phyloP scores from a whole-genome alignment of 768 basidiomycete genomes.

The Tylopilus balloui region DNA sequence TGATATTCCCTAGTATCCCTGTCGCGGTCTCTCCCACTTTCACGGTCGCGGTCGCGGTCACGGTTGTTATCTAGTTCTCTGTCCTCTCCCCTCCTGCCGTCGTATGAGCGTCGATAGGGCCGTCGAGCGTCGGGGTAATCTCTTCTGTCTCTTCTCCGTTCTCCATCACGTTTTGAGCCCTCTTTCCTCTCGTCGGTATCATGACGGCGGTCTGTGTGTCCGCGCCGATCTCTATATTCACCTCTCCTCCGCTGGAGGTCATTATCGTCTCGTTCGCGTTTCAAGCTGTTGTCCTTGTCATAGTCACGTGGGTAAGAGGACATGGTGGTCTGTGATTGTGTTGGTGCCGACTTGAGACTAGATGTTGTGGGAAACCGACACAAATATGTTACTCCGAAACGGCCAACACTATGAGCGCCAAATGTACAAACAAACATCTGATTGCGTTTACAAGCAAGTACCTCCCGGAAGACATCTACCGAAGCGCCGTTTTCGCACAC shows the following conservation, averaged over 20 bases:
- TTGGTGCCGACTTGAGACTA: neutral
- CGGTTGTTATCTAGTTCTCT: slow-evolving; percentile 11
- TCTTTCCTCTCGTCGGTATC: slow-evolving; percentile 13
- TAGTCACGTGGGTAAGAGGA: slow-evolving; percentile 14
- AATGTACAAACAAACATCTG: neutral
- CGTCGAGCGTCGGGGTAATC: slow-evolving; percentile 17
- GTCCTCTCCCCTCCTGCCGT: slow-evolving; percentile 15
- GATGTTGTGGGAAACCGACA: slow-evolving; percentile 17
- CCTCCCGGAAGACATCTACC: slow-evolving; percentile 12
- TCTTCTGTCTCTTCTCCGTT: slow-evolving; percentile 16
- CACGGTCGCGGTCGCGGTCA: slow-evolving; percentile 5
- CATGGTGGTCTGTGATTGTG: slow-evolving; percentile 8
- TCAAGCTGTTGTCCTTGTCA: slow-evolving; percentile 8
- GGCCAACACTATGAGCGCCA: no score
- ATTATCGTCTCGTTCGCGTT: slow-evolving; percentile 13
- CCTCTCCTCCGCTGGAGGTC: slow-evolving; percentile 9
- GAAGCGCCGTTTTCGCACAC: slow-evolving; percentile 13
- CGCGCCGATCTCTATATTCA: slow-evolving; percentile 3
- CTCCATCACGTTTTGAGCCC: slow-evolving; percentile 20
- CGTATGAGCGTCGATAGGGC: slow-evolving; percentile 19
- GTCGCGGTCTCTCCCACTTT: slow-evolving; percentile 16
- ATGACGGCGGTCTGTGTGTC: slow-evolving; percentile 15
- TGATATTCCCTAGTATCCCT: slow-evolving; percentile 42
- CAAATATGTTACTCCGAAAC: neutral
- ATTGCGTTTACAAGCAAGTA: slow-evolving; percentile 8